phyloP scores from a whole-genome alignment of 495 filamentous ascomycete species.

The Viridothelium virens region DNA sequence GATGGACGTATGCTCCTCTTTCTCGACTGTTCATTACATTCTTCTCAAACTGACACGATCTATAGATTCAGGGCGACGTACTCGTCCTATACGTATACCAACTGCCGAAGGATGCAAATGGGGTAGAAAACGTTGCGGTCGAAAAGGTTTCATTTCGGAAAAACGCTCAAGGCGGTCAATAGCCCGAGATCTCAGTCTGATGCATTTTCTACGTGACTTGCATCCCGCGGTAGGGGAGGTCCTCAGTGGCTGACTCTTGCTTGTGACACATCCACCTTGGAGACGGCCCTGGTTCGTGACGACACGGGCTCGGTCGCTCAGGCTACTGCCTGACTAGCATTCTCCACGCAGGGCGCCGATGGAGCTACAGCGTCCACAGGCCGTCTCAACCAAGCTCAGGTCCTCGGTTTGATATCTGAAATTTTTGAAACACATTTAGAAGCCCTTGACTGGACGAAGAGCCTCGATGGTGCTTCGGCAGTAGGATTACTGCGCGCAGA shows the following conservation, averaged over 20 bases:
- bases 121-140: constrained; percentile 84
- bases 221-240: neutral
- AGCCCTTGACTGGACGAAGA: too few species aligned
- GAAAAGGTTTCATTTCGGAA: constrained; percentile 98
- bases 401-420: too few species aligned
- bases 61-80: constrained; percentile 91
- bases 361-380: too few species aligned
- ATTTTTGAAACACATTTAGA: too few species aligned
- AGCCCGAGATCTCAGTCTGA: neutral
- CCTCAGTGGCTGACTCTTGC: neutral
- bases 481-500: neutral
- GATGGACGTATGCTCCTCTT: constrained; percentile 69
- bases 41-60: neutral
- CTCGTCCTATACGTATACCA: constrained; percentile 98
- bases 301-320: too few species aligned
- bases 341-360: too few species aligned
- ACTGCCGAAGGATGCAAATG: constrained; percentile 78
- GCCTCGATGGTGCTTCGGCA: too few species aligned
- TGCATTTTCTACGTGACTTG: neutral
- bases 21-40: neutral
- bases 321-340: too few species aligned
- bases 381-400: too few species aligned
- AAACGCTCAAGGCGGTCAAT: constrained; percentile 37
- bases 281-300: too few species aligned
- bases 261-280: too few species aligned